Base-by-base conservation (phyloP, 805 yeast genomes). In the Wickerhamiella sorbophila region DNA sequence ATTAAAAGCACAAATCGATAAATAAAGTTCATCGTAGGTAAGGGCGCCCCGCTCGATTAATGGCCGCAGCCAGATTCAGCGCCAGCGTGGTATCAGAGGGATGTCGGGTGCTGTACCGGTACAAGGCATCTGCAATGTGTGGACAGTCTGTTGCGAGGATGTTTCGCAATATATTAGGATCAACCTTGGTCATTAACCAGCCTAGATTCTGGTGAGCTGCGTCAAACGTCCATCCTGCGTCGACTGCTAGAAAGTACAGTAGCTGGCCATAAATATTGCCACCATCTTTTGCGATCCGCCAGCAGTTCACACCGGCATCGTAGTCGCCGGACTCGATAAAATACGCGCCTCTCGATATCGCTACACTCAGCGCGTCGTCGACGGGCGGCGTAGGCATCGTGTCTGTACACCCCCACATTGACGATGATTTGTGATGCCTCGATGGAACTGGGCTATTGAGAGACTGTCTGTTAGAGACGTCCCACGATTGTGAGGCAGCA, bases 221-320 rank as follows among this genome's bases (percentile, higher is more conserved):
- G 12, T 24, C 29, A 12, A 24, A 24, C 12, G 20, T 4, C 46
- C 43, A 42, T 16, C 42, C 39, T 9, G 33, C 35, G 10, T 38
- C 8, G 8, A 22, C 31, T 15, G 36, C 79, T 48, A 78, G 56
- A 0, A 84, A 83, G 52, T 79, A 81, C 24, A 79, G 55, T 37
- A 75, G 65, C 78, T 74, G 79, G 1, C 86, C 93, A 35, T 76
- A 72, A 46, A 64, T 66, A 48, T 71, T 67, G 5, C 83, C 81
- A n/a, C 64, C 58, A 42, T 66, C 65, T 4, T 87, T 79, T 1
- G 83, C 80, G 24, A 70, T 64, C 48, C 74, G 76, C 42, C 82
- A 61, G 49, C 77, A 82, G 50, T 76, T 74, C 1, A 86, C 70
- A 3, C 85, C 78, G 51, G 78, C 88, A 36, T 75, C 67, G 31